Base-by-base conservation (phyloP, 2,329 filamentous ascomycete genomes). In the Coniella vitis region DNA sequence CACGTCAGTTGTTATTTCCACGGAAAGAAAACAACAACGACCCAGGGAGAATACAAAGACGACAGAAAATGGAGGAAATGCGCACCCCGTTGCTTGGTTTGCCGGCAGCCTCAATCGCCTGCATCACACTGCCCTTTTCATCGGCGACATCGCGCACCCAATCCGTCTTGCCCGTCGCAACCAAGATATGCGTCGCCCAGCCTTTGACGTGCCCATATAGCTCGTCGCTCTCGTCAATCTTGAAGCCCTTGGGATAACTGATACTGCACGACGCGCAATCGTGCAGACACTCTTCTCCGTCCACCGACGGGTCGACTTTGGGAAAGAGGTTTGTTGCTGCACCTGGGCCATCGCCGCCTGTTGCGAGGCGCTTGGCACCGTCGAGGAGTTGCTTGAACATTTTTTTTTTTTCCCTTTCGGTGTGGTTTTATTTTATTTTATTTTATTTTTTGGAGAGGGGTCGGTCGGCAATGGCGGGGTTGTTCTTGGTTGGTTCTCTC, bases 111-210 rank as follows among this genome's bases (percentile, higher is more conserved):
- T 68, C 76, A 57, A 90, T 77, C 2, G 86, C 87, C 69, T 89
- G 74, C 87, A 91, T 91, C 29, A 91, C 76, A 62, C 84, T 89
- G 5, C 86, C 86, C 66, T 87, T 84, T 72, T 97, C 93, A 62
- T 97, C 87, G 49, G 79, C 81, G 39, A 95, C 87, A 69, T 95
- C 86, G 52, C 87, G 72, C 61, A 91, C 86, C 93, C 93, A 98
- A 68, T 98, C 93, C 21, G 84, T 78, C 78, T 96, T 95, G 53
- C 90, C 88, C n/a, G 93, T 98, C 20, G 89, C 93, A 14, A 97
- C 89, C 29, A 98, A 72, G 54, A 95, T 64, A 68, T 98, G 93
- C 17, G 90, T 93, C 60, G 81, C 84, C 86, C 89, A 97, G 32
- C 83, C 88, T 61, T 89, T 87, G 54, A 96, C 79, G 51, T 86